Base-by-base conservation (phyloP, 345 rosid species). In the Acer saccharum region DNA sequence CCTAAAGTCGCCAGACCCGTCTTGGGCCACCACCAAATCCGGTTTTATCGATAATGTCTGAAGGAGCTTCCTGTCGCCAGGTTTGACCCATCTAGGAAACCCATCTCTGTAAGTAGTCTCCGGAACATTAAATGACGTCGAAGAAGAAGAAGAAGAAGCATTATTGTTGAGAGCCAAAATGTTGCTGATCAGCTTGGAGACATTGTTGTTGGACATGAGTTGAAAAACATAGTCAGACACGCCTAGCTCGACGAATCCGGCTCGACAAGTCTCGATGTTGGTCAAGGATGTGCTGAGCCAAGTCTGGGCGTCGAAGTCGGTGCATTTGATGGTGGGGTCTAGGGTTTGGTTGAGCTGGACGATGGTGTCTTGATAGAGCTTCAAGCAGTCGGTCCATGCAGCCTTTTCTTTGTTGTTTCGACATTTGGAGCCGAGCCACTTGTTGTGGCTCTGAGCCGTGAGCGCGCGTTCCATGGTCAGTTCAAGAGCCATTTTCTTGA, bases 201-300 rank as follows among this genome's bases (percentile, higher is more conserved):
- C 90, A 80, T 93, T 89, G 84, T 93, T 89, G 84, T 87, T 84
- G 52, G 92, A 80, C 86, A 91, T 90, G 74, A 85, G 86, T 0
- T 95, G 94, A 32, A 88, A 39, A 69, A 85, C 25, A 43, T 72
- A 82, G 67, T 89, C 86, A 0, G 92, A 60, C 18, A 89, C 89
- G 8, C 92, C 90, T 5, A 91, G 86, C 79, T 94, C 97, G 14
- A 63, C 55, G 29, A 89, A 88, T 74, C 98, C 97, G 1, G 84
- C 74, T 18, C 87, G 81, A 72, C 97, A 94, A 0, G 97, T 93
- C 50, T 91, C 94, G 2, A 93, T 83, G 80, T 93, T 89, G 20
- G 98, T 94, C 17, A 90, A 85, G n/a, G 98, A 91, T 13, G 97
- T 72, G 77, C 98, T 91, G 25, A 94, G 91, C 98, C 98, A 94